Evolutionary conservation across 495 filamentous ascomycete genomes (phyloP), one percentile per base, ranked within the genome.

Genomic region (Choiromyces venosus): DNA sequence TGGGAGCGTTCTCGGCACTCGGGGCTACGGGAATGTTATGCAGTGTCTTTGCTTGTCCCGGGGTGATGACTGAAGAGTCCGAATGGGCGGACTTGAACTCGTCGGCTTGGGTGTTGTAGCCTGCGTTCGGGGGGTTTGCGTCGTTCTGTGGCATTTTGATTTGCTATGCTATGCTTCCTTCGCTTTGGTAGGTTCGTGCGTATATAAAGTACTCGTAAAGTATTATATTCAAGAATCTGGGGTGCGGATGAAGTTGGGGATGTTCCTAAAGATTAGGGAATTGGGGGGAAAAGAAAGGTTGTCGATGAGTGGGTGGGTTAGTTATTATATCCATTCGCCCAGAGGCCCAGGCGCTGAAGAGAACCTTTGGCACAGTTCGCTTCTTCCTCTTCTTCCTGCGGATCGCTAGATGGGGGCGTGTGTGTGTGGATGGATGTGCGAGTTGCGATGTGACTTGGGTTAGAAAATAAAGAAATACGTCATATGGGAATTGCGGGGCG

Each of bases 81-180:
- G 40, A 46, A 10, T 61, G 56, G 6, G n/a, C 61, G 44, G 61
- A 44, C 25, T 67, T 72, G 9, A 61, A 42, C 33, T 65, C 38
- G 29, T 64, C 66, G 10, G 42, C 68, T 35, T 73, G 74, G 16
- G 66, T 67, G 56, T 38, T 68, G 36, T 65, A 37, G 65, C 65
- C 65, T 36, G 16, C 40, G 37, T 39, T 66, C 1, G 66, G 39
- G 21, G 52, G 14, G 33, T 72, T 73, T 36, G 40, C 1, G 18
- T 40, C 69, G 38, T 52, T 69, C 40, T 77, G 74, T 19, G 74
- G 61, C 74, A 77, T 73, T 7, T 6, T 70, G 38, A 37, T 61
- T 61, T 61, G 44, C 40, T 52, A 52, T 52, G 25, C 4, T 56
- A 56, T 29, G n/a, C 21, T 29, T 29, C 10, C n/a, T 56, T 14